These are phyloP conservation scores for Lodderomyces orthopsilosis DNA, from an alignment of 1,139 yeast genomes.

Conservation along the genomic window DNA sequence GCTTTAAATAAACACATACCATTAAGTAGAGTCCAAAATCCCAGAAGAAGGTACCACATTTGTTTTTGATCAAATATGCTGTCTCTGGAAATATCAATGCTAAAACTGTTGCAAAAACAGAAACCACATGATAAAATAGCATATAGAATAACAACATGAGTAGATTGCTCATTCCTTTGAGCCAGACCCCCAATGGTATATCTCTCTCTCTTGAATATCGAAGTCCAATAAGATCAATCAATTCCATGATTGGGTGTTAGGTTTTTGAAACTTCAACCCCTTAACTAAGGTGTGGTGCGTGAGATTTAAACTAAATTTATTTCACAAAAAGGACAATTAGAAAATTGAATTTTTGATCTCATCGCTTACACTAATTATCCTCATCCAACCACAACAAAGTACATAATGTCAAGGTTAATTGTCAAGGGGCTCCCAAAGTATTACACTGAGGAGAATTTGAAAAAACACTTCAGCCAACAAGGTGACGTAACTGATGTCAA, in stretches of 20 bases:
- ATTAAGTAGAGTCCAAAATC: slow-evolving; percentile 29
- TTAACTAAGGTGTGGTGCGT: not conserved
- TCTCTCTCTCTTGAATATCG: slow-evolving; percentile 15
- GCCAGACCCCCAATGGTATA: slow-evolving; percentile 11
- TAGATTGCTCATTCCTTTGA: slow-evolving; percentile 20
- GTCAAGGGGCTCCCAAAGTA: slow-evolving; percentile 91
- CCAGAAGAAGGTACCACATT: slow-evolving; percentile 33
- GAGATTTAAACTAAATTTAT: not conserved
- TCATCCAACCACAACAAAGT: not conserved
- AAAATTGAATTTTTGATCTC: not conserved
- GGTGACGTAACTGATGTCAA: slow-evolving; percentile 83
- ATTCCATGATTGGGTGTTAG: slow-evolving; percentile 16
- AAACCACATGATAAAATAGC: slow-evolving; percentile 26
- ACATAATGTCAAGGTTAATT: slow-evolving; percentile 79
- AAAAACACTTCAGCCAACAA: slow-evolving; percentile 62
- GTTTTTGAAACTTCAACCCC: too few species aligned
- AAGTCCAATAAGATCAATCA: slow-evolving; percentile 23
- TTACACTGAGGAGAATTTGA: slow-evolving; percentile 71
- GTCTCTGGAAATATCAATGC: slow-evolving; percentile 28
- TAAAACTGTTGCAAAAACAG: slow-evolving; percentile 17
- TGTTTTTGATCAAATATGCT: slow-evolving; percentile 22
- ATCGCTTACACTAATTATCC: slow-evolving; percentile 2
- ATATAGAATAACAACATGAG: slow-evolving; percentile 15
- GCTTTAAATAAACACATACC: slow-evolving; percentile 21
- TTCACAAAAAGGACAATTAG: slow-evolving; percentile 1